phyloP scores from a whole-genome alignment of 1,284 basidiomycete species.

The Ganoderma meredithae region DNA sequence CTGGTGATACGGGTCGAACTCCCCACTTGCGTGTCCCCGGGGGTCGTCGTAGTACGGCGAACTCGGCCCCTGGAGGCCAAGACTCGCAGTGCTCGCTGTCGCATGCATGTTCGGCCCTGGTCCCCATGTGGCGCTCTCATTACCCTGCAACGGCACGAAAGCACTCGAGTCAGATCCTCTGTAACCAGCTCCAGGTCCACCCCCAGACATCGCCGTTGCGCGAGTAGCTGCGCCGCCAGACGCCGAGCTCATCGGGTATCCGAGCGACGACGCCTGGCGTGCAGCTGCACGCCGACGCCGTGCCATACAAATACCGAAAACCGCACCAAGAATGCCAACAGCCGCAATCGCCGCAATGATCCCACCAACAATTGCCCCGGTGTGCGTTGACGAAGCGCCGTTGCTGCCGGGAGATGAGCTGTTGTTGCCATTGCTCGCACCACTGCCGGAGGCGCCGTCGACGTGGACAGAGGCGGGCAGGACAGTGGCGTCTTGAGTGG shows the following conservation, averaged over 20 bases:
- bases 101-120: slow-evolving; percentile 30
- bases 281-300: slow-evolving; percentile 53
- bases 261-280: slow-evolving; percentile 37
- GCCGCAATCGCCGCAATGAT: slow-evolving; percentile 58
- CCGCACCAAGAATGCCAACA: slow-evolving; percentile 56
- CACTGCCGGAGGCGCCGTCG: slow-evolving; percentile 44
- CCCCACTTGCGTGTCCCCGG: slow-evolving; percentile 32
- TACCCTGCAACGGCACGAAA: slow-evolving; percentile 65
- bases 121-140: slow-evolving; percentile 50
- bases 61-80: slow-evolving; percentile 37
- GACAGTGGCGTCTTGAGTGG: slow-evolving; percentile 49
- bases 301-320: slow-evolving; percentile 53
- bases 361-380: slow-evolving; percentile 56
- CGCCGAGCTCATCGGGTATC: slow-evolving; percentile 48
- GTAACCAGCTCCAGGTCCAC: slow-evolving; percentile 37
- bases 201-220: slow-evolving; percentile 13
- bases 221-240: slow-evolving; percentile 38
- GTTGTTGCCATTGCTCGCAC: slow-evolving; percentile 22
- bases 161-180: slow-evolving; percentile 62
- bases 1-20: slow-evolving; percentile 43
- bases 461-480: slow-evolving; percentile 62
- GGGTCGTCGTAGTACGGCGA: slow-evolving; percentile 55
- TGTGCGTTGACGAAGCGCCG: slow-evolving; percentile 42
- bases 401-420: slow-evolving; percentile 22
- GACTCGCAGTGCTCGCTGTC: slow-evolving; percentile 53